These are phyloP conservation scores for Coleophoma eucalyptorum DNA, from an alignment of 2,329 filamentous ascomycete genomes.

Conservation along the genomic window DNA sequence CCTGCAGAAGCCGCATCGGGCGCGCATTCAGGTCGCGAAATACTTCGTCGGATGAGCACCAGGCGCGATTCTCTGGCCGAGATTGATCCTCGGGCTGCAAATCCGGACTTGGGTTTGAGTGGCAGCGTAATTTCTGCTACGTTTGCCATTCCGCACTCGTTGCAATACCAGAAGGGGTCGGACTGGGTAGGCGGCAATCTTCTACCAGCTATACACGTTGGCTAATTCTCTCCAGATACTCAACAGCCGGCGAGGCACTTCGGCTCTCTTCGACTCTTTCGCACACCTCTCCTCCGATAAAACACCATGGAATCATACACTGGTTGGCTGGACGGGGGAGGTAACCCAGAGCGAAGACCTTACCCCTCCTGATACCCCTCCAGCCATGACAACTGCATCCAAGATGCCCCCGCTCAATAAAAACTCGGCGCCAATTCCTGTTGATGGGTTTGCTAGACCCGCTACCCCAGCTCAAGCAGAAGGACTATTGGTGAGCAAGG, in stretches of 20 bases:
- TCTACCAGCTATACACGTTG: constrained; percentile 3
- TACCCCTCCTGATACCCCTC: constrained; percentile 44
- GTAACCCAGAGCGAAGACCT: constrained; percentile 52
- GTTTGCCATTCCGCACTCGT: constrained; percentile 57
- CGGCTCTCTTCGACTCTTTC: constrained; percentile 89
- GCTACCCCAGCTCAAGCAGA: constrained; percentile 59
- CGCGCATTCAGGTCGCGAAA: constrained; percentile 34
- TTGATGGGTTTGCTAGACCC: constrained; percentile 56
- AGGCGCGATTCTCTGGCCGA: constrained; percentile 45
- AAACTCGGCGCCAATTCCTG: constrained; percentile 74
- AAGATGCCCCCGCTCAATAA: constrained; percentile 59
- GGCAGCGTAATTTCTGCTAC: constrained; percentile 66
- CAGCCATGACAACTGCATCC: constrained; percentile 39
- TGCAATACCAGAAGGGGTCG: constrained; percentile 53
- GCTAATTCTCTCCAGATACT: constrained; percentile 53
- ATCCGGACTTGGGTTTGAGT: constrained; percentile 54
- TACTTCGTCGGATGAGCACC: constrained; percentile 40
- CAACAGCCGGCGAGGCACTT: constrained; percentile 76
- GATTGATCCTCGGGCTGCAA: constrained; percentile 45
- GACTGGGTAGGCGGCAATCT: constrained; percentile 51
- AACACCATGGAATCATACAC: constrained; percentile 84
- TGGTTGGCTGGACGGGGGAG: constrained; percentile 95
- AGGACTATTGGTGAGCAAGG: constrained; percentile 65
- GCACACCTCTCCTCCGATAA: constrained; percentile 80
- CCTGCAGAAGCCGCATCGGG: constrained; percentile 26